Conservation (phyloP, 129 eudicot genomes). For the Flaveria trinervia region DNA sequence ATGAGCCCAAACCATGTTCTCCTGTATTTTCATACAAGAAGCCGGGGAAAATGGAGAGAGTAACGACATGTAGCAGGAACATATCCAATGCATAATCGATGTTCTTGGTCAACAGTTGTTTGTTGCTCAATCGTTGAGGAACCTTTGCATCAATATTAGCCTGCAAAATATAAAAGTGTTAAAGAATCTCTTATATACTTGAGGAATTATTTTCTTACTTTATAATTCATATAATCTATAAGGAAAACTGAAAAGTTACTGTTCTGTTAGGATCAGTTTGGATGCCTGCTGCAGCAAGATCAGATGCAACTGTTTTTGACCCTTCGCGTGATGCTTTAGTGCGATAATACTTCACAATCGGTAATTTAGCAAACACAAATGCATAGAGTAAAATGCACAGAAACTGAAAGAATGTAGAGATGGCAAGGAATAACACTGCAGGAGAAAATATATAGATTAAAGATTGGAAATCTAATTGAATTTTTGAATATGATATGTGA, state of each 20-base stretch:
- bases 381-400: slow-evolving; percentile 63
- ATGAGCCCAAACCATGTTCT: slow-evolving; percentile 55
- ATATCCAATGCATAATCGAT: slow-evolving; percentile 62
- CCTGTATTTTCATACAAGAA: slow-evolving; percentile 74
- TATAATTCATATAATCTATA: neutral
- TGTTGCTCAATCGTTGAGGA: slow-evolving; percentile 46
- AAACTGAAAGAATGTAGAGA: slow-evolving; percentile 57
- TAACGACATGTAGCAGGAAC: slow-evolving; percentile 55
- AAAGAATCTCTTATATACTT: neutral
- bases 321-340: slow-evolving; percentile 65
- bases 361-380: slow-evolving; percentile 49
- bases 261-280: slow-evolving; percentile 28
- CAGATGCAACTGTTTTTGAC: slow-evolving; percentile 68
- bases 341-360: slow-evolving; percentile 66
- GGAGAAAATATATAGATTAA: neutral
- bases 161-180: slow-evolving; percentile 25
- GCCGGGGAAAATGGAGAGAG: slow-evolving; percentile 80
- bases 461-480: neutral
- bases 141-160: slow-evolving; percentile 33
- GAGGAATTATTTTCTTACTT: neutral
- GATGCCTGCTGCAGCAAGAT: slow-evolving; percentile 77
- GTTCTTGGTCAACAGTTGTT: slow-evolving; percentile 50
- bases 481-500: no score
- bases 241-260: slow-evolving; percentile 1
- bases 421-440: slow-evolving; percentile 64